Evolutionary conservation across 371 early-diverging fungal species (phyloP).

Genomic region (Entomophthora muscae): DNA sequence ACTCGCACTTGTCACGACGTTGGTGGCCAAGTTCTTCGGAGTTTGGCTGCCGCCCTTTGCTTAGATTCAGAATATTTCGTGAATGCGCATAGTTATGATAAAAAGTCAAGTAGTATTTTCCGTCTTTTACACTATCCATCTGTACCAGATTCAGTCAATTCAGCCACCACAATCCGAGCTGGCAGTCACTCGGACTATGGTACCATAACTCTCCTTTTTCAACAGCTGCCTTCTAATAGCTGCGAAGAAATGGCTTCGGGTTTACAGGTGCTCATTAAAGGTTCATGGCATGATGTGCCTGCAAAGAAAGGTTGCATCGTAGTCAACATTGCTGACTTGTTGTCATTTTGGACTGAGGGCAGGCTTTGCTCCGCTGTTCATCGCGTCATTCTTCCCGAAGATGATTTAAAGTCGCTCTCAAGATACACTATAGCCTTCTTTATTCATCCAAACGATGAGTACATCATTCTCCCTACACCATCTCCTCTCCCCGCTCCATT

Average conservation of each 20-base stretch:
- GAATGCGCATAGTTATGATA: not conserved
- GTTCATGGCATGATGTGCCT: not conserved
- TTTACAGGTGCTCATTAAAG: not conserved
- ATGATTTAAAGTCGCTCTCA: not conserved
- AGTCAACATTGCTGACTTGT: constrained; percentile 1
- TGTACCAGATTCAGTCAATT: not conserved
- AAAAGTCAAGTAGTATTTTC: not conserved
- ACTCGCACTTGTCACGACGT: not conserved
- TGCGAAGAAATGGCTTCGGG: not conserved
- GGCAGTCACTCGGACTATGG: constrained; percentile 7
- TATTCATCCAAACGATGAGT: not conserved
- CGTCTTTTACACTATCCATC: constrained; percentile 4
- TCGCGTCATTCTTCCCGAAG: not conserved
- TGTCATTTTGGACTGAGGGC: constrained; percentile 4
- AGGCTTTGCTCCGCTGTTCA: constrained; percentile 1
- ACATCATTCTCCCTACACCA: not conserved
- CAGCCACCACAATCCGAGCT: not conserved
- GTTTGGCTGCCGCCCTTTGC: not conserved
- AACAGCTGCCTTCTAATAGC: not conserved
- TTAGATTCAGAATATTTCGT: not conserved
- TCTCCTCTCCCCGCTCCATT: not conserved
- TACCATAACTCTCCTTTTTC: constrained; percentile 1
- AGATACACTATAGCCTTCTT: not conserved
- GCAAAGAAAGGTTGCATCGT: not conserved
- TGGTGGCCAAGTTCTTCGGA: not conserved